Conservation (phyloP, 495 filamentous ascomycete species). For the Cudoniella acicularis region DNA sequence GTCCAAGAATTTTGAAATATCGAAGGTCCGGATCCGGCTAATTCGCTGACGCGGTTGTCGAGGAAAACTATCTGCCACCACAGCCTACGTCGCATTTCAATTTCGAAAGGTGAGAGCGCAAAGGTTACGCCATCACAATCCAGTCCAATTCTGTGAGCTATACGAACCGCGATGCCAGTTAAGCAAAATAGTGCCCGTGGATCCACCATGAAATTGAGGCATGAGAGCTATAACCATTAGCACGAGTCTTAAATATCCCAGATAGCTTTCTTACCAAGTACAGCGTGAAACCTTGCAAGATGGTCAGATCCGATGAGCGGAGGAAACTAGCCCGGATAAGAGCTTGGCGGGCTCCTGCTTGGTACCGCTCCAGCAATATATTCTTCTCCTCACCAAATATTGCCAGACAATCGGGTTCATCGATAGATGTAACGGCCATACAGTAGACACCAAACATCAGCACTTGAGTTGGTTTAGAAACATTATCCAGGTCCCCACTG, state of each 20-base stretch:
- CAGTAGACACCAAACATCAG: constrained; percentile 50
- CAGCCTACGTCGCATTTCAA: constrained; percentile 55
- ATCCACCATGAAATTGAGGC: constrained; percentile 19
- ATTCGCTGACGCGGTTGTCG: constrained; percentile 49
- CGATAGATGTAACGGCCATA: constrained; percentile 36
- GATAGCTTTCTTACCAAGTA: constrained; percentile 41
- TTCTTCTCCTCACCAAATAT: constrained; percentile 40
- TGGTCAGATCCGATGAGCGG: constrained; percentile 49
- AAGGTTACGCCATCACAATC: constrained; percentile 49
- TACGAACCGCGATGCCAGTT: constrained; percentile 39
- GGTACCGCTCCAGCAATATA: constrained; percentile 38
- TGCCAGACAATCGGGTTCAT: constrained; percentile 35
- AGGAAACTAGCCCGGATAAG: constrained; percentile 43
- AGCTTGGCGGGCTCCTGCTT: constrained; percentile 39
- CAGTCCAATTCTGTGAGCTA: constrained; percentile 42
- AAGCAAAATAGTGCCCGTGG: constrained; percentile 42
- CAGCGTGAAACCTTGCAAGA: constrained; percentile 56
- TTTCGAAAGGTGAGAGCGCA: constrained; percentile 53
- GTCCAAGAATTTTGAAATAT: constrained; percentile 63
- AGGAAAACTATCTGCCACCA: constrained; percentile 60
- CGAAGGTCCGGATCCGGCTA: constrained; percentile 74
- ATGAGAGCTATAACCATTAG: constrained; percentile 16
- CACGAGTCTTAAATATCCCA: neutral
- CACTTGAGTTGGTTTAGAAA: constrained; percentile 44
- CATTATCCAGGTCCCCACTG: constrained; percentile 34